Evolutionary conservation across 305 asterid species (phyloP), one percentile per base, ranked within the genome.

Genomic region (Fraxinus baroniana): DNA sequence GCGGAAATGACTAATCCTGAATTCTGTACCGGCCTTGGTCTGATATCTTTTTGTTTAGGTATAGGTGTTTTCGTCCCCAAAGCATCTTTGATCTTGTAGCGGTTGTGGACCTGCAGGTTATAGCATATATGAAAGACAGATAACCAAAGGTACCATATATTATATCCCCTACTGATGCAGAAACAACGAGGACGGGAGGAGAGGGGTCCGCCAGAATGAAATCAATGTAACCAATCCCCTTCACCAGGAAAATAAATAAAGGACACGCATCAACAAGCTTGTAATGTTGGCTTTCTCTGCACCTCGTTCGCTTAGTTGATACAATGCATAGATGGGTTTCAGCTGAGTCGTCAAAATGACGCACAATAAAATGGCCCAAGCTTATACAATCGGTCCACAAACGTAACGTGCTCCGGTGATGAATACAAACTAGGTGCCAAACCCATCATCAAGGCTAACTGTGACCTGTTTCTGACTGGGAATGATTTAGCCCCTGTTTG

Each of bases 31-130:
- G 88, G 90, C 80, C 80, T 83, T 74, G 86, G 81, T 83, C 72
- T 79, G 75, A 73, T 83, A 60, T 81, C 83, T 20, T 76, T 87
- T 35, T 83, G 89, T 83, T 90, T 86, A 18, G 87, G 88, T n/a
- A 60, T 28, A 30, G 88, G 71, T 44, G 79, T 75, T 78, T 85
- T 85, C 20, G 80, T 80, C 44, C 85, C 85, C 81, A 74, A 30
- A 60, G 86, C 82, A 15, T 74, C 78, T 83, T 86, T 88, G 2
- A 91, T 81, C 84, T 76, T 83, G 85, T 74, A 89, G 68, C 84
- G 74, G 66, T 87, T 88, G 4, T 81, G 82, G 17, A 82, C 87
- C 94, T 90, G 90, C 39, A 80, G 79, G 73, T 64, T 4, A 64
- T 62, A 7, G 32, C 37, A 26, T 77, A 57, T 41, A 5, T 60